These are phyloP conservation scores for Jamesozyma hellenica DNA, from an alignment of 805 yeast genomes.

Conservation along the genomic window DNA sequence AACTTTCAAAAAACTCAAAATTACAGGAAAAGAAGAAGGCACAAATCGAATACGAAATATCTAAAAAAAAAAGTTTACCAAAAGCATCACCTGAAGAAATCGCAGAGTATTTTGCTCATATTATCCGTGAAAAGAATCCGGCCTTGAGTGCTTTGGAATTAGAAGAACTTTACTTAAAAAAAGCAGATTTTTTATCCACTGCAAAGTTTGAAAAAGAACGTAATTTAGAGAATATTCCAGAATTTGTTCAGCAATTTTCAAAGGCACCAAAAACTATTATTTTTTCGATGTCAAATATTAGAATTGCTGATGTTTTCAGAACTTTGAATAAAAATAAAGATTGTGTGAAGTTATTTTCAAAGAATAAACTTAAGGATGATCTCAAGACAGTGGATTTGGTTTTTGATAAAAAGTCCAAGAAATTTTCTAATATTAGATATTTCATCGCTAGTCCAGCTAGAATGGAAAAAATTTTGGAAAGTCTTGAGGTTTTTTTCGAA, in stretches of 20 bases:
- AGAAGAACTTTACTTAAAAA: constrained; percentile 50
- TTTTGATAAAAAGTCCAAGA: constrained; percentile 8
- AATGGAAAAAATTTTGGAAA: constrained; percentile 21
- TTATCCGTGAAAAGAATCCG: constrained; percentile 49
- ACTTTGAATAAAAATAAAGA: constrained; percentile 44
- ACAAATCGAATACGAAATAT: constrained; percentile 56
- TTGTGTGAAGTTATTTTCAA: constrained; percentile 62
- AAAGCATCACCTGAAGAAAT: constrained; percentile 47
- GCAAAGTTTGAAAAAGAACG: constrained; percentile 46
- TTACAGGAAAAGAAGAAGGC: constrained; percentile 54
- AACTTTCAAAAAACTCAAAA: constrained; percentile 29
- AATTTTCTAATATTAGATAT: constrained; percentile 13
- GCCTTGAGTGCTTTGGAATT: constrained; percentile 70
- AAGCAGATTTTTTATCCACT: constrained; percentile 50
- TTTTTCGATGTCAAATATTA: constrained; percentile 66
- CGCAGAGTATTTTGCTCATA: constrained; percentile 55
- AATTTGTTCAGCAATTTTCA: constrained; percentile 45
- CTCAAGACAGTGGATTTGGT: constrained; percentile 18
- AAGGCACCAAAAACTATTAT: constrained; percentile 35
- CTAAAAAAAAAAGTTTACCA: constrained; percentile 48
- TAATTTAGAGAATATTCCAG: constrained; percentile 43
- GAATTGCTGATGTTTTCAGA: constrained; percentile 80
- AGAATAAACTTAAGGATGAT: constrained; percentile 64
- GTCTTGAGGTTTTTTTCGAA: constrained; percentile 20
- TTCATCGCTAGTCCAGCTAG: constrained; percentile 27